phyloP scores from a whole-genome alignment of 148 eudicot species.

The Euryodendron excelsum region DNA sequence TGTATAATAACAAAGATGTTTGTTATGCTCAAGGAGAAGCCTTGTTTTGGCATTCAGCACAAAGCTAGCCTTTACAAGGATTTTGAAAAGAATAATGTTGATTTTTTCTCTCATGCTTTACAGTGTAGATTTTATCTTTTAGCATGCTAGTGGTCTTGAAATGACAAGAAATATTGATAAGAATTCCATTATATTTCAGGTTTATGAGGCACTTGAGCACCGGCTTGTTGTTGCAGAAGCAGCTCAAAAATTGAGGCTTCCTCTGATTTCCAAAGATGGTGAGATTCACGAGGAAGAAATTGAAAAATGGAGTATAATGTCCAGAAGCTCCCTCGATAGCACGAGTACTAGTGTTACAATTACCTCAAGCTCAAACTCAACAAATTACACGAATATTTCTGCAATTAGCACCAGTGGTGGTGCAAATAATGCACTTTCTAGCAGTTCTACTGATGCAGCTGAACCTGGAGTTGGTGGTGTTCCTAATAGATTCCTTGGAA shows the following conservation, averaged over 20 bases:
- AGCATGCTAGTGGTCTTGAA: neutral
- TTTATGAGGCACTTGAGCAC: slow-evolving; percentile 89
- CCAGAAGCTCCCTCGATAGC: slow-evolving; percentile 94
- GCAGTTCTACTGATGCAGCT: slow-evolving; percentile 47
- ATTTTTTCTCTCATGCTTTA: too few species aligned
- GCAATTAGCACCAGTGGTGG: slow-evolving; percentile 38
- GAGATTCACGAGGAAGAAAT: slow-evolving; percentile 96
- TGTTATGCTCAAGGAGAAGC: too few species aligned
- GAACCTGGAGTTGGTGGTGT: slow-evolving; percentile 94
- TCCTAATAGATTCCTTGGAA: slow-evolving; percentile 73
- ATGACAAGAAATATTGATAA: slow-evolving; percentile 8
- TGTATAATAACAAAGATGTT: too few species aligned
- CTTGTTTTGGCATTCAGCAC: too few species aligned
- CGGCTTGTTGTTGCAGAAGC: slow-evolving; percentile 92
- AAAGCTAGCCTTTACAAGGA: too few species aligned
- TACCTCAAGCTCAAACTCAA: slow-evolving; percentile 63
- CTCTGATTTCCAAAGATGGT: slow-evolving; percentile 82
- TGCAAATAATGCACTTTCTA: slow-evolving; percentile 34
- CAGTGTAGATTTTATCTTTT: neutral
- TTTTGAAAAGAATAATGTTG: too few species aligned
- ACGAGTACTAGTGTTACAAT: slow-evolving; percentile 66
- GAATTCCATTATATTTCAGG: slow-evolving; percentile 40
- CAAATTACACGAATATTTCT: slow-evolving; percentile 51
- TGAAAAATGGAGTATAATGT: slow-evolving; percentile 81
- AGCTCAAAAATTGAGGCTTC: slow-evolving; percentile 86